Evolutionary conservation across 345 rosid species (phyloP).

Genomic region (Erysimum cheiranthoides): DNA sequence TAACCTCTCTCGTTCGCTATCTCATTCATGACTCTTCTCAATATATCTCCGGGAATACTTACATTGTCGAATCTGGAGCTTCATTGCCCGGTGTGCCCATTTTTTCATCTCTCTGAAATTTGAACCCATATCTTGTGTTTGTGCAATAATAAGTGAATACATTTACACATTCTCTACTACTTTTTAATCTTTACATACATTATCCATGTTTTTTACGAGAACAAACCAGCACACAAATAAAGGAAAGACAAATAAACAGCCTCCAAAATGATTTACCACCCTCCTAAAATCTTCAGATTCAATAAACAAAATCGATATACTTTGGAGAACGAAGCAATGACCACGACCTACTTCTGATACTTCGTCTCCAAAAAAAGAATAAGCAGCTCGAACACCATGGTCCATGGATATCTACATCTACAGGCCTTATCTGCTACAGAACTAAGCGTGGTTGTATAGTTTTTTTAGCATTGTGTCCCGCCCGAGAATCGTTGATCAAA

Average conservation of each 20-base stretch:
- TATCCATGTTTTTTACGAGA: conserved; percentile 9
- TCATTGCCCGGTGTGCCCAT: conserved; percentile 70
- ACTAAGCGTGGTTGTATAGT: conserved; percentile 25
- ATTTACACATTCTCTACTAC: conserved; percentile 30
- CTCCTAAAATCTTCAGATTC: conserved; percentile 14
- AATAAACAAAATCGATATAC: conserved; percentile 41
- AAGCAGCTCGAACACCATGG: conserved; percentile 44
- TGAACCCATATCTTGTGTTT: conserved; percentile 31
- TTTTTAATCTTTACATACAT: conserved; percentile 16
- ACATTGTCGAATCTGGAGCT: conserved; percentile 67
- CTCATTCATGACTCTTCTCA: conserved; percentile 72
- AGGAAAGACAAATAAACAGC: not conserved
- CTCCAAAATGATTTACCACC: conserved; percentile 10
- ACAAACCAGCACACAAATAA: conserved; percentile 11
- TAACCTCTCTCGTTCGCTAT: conserved; percentile 70
- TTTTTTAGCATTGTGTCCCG: conserved; percentile 2
- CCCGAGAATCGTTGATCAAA: conserved; percentile 10
- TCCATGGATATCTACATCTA: conserved; percentile 29
- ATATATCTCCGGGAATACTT: conserved; percentile 65
- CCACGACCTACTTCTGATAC: conserved; percentile 44
- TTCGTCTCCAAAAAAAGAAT: conserved; percentile 73
- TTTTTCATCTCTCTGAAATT: conserved; percentile 64
- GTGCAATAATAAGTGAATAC: conserved; percentile 30
- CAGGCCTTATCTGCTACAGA: conserved; percentile 31
- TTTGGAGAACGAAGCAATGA: conserved; percentile 37